Base-by-base conservation (phyloP, 1,139 yeast species). In the Debaryomyces singareniensis region DNA sequence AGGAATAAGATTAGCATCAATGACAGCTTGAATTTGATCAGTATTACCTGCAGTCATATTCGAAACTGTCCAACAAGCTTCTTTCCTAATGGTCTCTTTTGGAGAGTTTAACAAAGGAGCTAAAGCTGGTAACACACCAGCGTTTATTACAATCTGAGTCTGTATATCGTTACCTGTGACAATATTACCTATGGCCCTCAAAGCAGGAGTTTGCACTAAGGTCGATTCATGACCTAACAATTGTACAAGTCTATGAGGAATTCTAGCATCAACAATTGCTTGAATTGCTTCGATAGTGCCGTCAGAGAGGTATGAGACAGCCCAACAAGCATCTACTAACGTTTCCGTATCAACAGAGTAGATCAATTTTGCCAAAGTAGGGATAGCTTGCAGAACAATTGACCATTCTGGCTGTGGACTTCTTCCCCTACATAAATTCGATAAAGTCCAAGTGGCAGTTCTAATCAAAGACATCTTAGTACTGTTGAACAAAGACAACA, bases 1-100 rank as follows among this genome's bases (percentile, higher is more conserved):
- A 27, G 98, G 98, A 43, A 91, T 79, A 55, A 91, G 71, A 64
- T 91, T 91, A 40, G 91, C 81, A 55, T 89, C 96, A 49, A 91
- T 87, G 32, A 91, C 97, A 4, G 96, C 91, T 64, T 91, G 96
- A 49, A 91, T 87, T 68, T 91, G 98, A 40, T 83, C 89, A 20
- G 89, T 66, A 58, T 86, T 91, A 49, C 98, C 98, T 21, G 98
- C 98, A 26, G 98, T 91, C 51, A 91, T 87, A 62, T 91, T 91
- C 35, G 97, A 87, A 43, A 91, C 78, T 24, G 98, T 91, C 98
- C 98, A 91, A 68, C 98, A 89, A 5, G 97, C 95, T 63, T 93
- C 98, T 58, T 91, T 91, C 53, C 94, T 79, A 47, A 91, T 83
- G 15, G 93, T 78, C 55, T 91, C 98, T 66, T 87, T 87, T 38